Percentiles rank a stretch among this genome's conserved stretches.
phyloP scores from a whole-genome alignment of 305 asterid genomes.

The Stenogyne calaminthoides region DNA sequence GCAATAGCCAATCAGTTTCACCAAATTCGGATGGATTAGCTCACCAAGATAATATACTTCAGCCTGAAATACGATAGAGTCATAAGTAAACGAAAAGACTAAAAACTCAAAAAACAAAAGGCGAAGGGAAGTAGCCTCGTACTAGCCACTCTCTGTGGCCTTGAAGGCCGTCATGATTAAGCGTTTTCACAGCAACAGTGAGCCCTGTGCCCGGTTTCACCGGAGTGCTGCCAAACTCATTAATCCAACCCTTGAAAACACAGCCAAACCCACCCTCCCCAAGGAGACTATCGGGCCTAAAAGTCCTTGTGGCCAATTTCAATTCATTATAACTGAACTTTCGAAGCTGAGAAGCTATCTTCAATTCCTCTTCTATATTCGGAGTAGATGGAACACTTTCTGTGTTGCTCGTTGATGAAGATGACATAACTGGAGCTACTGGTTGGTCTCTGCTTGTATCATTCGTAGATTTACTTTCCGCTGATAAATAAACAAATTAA shows the following conservation, averaged over 20 bases:
- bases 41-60: slow-evolving; percentile 76
- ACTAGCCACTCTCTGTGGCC: slow-evolving; percentile 97
- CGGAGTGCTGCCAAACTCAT: slow-evolving; percentile 76
- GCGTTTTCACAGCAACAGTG: slow-evolving; percentile 84
- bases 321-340: slow-evolving; percentile 67
- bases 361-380: slow-evolving; percentile 68
- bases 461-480: slow-evolving; percentile 59
- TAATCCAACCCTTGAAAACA: slow-evolving; percentile 82
- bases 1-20: slow-evolving; percentile 67
- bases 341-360: slow-evolving; percentile 64
- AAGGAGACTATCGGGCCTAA: slow-evolving; percentile 77
- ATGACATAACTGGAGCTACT: slow-evolving; percentile 45
- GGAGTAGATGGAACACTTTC: slow-evolving; percentile 65
- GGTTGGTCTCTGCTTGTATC: slow-evolving; percentile 52
- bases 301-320: slow-evolving; percentile 70
- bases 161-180: slow-evolving; percentile 80
- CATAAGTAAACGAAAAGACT: too few species aligned
- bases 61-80: slow-evolving; percentile 69
- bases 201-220: slow-evolving; percentile 80
- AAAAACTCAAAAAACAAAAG: background rate
- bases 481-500: slow-evolving; percentile 18
- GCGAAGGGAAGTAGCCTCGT: slow-evolving; percentile 36
- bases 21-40: slow-evolving; percentile 70
- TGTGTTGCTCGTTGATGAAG: slow-evolving; percentile 62
- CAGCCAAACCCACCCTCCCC: slow-evolving; percentile 91